Base-by-base conservation (phyloP, 768 basidiomycete species). In the Pleurotus tuoliensis region DNA sequence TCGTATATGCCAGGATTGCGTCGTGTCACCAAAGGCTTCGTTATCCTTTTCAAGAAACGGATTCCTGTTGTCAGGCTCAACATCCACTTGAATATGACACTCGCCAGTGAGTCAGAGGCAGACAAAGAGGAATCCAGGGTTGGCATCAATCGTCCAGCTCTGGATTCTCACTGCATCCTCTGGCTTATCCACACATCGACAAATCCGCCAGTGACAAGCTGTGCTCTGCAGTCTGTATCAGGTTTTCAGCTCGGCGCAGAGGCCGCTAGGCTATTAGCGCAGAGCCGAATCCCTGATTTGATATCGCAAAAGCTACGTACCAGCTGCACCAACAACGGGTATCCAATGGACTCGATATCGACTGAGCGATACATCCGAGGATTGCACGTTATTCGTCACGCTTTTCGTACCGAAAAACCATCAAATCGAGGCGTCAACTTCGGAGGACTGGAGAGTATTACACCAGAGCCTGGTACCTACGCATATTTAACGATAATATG, bases 161-260 rank as follows among this genome's bases (percentile, higher is more conserved):
- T 58, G 16, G 57, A 54, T 44, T 38, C 41, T 9, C 53, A 43
- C 22, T 51, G 45, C 41, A 16, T 58, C 9, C 25, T 54, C 12
- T 55, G 57, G 57, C 30, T 58, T 24, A 18, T 58, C 11, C 25
- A 38, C 34, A 34, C 53, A n/a, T 58, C 52, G 30, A 58, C 57
- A 18, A 58, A 54, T 16, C 30, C 7, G 22, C 20, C 22, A 12
- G 46, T 58, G 12, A 53, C 55, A 20, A 45, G 55, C 9, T 40
- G 46, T 37, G 46, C 51, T 25, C 44, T 55, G 45, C 52, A 58
- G 55, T 52, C 57, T 16, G 37, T 58, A 13, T 22, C 52, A 12
- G 57, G 57, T 24, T 44, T 58, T 18, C 52, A 51, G 12, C 12
- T 38, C 11, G 27, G 41, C 9, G 20, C 34, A 24, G 34, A 39